A percentile compares a stretch with the other conserved stretches of the same genome.
phyloP scores from a whole-genome alignment of 2,329 filamentous ascomycete genomes.

The Teratosphaeria viscida region DNA sequence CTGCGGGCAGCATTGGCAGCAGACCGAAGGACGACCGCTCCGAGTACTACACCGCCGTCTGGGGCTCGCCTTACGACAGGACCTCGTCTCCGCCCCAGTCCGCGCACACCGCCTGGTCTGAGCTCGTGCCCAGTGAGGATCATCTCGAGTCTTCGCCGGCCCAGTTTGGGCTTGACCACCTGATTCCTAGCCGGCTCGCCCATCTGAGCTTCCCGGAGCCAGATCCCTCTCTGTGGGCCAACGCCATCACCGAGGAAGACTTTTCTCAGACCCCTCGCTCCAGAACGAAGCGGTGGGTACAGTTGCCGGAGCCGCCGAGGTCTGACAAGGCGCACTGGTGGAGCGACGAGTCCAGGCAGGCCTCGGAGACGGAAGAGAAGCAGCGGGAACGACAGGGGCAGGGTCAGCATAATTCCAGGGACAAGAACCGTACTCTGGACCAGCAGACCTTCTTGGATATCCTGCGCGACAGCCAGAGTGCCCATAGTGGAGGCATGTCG shows the following conservation, averaged over 20 bases:
- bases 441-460: constrained; percentile 41
- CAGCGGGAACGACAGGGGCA: constrained; percentile 3
- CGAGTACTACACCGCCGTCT: constrained; percentile 58
- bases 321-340: constrained; percentile 73
- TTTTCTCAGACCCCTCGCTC: constrained; percentile 21
- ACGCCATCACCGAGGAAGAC: constrained; percentile 9
- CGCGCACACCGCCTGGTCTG: constrained; percentile 22
- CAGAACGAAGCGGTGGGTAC: constrained; percentile 23
- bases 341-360: constrained; percentile 63
- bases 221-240: constrained; percentile 4
- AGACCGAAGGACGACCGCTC: constrained; percentile 18
- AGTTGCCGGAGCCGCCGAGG: constrained; percentile 42
- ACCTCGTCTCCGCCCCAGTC: constrained; percentile 38
- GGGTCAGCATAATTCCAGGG: constrained; percentile 29
- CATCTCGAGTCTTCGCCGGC: constrained; percentile 19
- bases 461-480: constrained; percentile 29
- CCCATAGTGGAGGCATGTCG: constrained; percentile 25
- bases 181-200: constrained; percentile 22
- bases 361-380: constrained; percentile 33
- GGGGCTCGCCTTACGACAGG: constrained; percentile 81
- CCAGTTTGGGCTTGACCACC: constrained; percentile 26
- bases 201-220: constrained; percentile 12
- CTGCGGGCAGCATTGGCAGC: constrained; percentile 15
- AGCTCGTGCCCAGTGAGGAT: constrained; percentile 19
- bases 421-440: constrained; percentile 38